phyloP scores from a whole-genome alignment of 257 asterid species.

The Ophiorrhiza pumila region DNA sequence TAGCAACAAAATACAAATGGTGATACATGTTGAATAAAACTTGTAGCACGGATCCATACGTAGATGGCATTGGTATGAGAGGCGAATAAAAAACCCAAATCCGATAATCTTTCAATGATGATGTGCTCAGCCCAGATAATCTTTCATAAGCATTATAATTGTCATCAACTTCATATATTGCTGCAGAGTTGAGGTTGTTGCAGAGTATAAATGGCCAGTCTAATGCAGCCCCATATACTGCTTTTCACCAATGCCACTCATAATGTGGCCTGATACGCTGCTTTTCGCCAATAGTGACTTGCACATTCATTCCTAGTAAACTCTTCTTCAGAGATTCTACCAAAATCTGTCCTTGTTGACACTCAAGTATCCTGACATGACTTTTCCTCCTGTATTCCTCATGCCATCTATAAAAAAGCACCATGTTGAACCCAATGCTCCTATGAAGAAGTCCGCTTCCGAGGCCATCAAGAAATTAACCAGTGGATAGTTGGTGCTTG shows the following conservation, averaged over 20 bases:
- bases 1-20: not conserved
- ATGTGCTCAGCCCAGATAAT: too few species aligned
- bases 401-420: constrained; percentile 89
- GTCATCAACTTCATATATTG: not conserved
- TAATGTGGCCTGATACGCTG: too few species aligned
- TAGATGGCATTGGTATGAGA: not conserved
- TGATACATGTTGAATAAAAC: not conserved
- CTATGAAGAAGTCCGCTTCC: constrained; percentile 86
- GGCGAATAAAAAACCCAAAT: too few species aligned
- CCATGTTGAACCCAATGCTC: constrained; percentile 94
- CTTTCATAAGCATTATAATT: not conserved
- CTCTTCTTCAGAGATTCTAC: constrained; percentile 50
- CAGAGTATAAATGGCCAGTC: too few species aligned
- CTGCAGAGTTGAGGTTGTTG: not conserved
- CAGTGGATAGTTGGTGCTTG: constrained; percentile 85
- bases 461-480: constrained; percentile 96
- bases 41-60: not conserved
- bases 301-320: too few species aligned
- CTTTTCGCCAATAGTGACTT: not conserved
- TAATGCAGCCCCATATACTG: too few species aligned
- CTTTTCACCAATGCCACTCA: too few species aligned
- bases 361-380: constrained; percentile 90
- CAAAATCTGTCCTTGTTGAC: constrained; percentile 95
- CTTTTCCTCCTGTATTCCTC: constrained; percentile 93
- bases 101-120: too few species aligned